Percentiles rank a stretch among this genome's conserved stretches.
Evolutionary conservation across 371 early-diverging fungal species (phyloP).

Genomic region (Batkoa obscura): DNA sequence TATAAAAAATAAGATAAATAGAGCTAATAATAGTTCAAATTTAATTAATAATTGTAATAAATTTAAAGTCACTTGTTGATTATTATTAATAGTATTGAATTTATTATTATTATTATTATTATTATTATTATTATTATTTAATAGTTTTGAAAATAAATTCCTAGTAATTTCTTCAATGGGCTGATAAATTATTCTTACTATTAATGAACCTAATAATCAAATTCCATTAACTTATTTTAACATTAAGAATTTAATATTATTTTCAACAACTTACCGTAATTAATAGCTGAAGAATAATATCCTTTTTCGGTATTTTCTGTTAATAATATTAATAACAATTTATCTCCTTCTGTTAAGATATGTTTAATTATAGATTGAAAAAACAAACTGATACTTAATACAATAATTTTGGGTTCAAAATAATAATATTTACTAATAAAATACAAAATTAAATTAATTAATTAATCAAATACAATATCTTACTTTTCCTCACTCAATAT

Average conservation of each 20-base stretch:
- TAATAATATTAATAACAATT: conserved; percentile 46
- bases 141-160: conserved; percentile 50
- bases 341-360: conserved; percentile 86
- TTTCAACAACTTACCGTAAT: conserved; percentile 38
- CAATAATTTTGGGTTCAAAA: too few species aligned
- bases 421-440: too few species aligned
- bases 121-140: conserved; percentile 8
- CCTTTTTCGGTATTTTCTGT: background rate
- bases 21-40: too few species aligned
- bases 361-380: conserved; percentile 80
- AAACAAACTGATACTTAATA: conserved; percentile 54
- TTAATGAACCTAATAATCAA: conserved; percentile 44
- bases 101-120: too few species aligned
- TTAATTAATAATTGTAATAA: too few species aligned
- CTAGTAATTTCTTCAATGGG: conserved; percentile 85
- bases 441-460: too few species aligned
- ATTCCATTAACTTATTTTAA: too few species aligned
- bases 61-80: too few species aligned
- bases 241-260: background rate
- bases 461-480: too few species aligned
- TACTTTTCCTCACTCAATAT: too few species aligned
- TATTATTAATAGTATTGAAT: too few species aligned
- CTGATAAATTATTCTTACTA: conserved; percentile 77
- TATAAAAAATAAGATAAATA: too few species aligned
- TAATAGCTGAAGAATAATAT: conserved; percentile 14